Evolutionary conservation across 257 asterid genomes (phyloP).

Genomic region (Capsicum pubescens): DNA sequence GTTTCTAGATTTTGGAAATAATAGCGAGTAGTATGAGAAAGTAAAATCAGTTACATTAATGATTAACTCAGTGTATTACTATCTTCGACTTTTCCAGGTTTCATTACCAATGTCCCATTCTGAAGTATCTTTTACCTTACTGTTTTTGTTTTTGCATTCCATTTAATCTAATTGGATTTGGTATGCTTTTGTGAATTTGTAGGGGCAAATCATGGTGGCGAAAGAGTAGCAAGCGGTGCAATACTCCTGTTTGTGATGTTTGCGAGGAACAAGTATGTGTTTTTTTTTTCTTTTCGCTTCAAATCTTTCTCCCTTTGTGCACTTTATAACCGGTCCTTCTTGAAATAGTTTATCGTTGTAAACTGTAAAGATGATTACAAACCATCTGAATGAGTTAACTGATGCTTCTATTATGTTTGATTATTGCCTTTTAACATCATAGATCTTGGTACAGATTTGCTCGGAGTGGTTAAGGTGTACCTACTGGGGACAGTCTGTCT

Average conservation of each 20-base stretch:
- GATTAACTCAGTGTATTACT: background rate
- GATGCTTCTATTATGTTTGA: conserved; percentile 20
- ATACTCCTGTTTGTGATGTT: conserved; percentile 23
- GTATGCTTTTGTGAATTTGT: background rate
- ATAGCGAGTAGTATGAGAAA: background rate
- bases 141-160: background rate
- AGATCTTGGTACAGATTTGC: conserved; percentile 11
- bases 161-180: background rate
- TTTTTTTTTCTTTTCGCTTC: background rate
- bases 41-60: background rate
- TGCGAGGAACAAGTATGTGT: conserved; percentile 25
- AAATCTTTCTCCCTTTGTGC: background rate
- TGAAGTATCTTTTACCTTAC: background rate
- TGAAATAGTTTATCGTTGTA: background rate
- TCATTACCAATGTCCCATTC: background rate
- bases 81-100: background rate
- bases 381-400: background rate
- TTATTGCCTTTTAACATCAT: conserved; percentile 21
- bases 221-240: conserved; percentile 13
- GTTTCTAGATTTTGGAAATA: too few species aligned
- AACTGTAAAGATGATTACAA: background rate
- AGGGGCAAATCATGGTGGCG: conserved; percentile 1
- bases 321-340: background rate
- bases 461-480: conserved; percentile 24
- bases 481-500: conserved; percentile 18